Conservation (phyloP, 1,284 basidiomycete genomes). For the Irpex rosettiformis region DNA sequence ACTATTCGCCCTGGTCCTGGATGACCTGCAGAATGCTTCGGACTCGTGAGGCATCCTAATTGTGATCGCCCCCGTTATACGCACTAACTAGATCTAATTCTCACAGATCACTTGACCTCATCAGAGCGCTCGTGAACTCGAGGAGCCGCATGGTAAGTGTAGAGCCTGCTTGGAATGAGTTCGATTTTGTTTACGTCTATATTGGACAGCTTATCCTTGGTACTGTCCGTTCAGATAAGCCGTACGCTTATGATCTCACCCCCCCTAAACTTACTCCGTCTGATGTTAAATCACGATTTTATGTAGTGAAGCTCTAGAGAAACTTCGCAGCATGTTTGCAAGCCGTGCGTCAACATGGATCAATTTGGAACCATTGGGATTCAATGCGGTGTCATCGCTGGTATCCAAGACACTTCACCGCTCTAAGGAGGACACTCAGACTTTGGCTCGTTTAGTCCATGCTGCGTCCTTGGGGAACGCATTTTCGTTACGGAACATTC, state of each 20-base stretch:
- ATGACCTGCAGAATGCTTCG: conserved; percentile 71
- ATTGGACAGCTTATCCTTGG: conserved; percentile 55
- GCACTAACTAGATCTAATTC: not conserved
- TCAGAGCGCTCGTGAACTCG: conserved; percentile 59
- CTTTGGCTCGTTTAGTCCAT: conserved; percentile 53
- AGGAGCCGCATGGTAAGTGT: conserved; percentile 55
- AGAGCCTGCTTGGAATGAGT: conserved; percentile 4
- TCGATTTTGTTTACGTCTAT: conserved; percentile 4
- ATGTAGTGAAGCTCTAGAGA: conserved; percentile 42
- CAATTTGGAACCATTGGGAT: conserved; percentile 53
- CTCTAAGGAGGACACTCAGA: conserved; percentile 50
- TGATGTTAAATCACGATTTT: not conserved
- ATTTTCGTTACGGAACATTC: conserved; percentile 58
- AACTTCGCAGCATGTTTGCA: conserved; percentile 53
- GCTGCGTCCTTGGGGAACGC: conserved; percentile 61
- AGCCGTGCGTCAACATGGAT: conserved; percentile 63
- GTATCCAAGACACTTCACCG: conserved; percentile 61
- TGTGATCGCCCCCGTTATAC: not conserved
- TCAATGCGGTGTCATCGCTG: conserved; percentile 50
- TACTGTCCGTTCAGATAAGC: conserved; percentile 58
- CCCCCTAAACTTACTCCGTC: conserved; percentile 1
- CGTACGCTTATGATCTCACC: conserved; percentile 32
- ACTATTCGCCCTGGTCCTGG: conserved; percentile 63
- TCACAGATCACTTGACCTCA: conserved; percentile 56
- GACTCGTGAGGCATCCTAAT: conserved; percentile 46